Evolutionary conservation across 345 rosid genomes (phyloP).

Genomic region (rapeseed (Brassica napus)): DNA sequence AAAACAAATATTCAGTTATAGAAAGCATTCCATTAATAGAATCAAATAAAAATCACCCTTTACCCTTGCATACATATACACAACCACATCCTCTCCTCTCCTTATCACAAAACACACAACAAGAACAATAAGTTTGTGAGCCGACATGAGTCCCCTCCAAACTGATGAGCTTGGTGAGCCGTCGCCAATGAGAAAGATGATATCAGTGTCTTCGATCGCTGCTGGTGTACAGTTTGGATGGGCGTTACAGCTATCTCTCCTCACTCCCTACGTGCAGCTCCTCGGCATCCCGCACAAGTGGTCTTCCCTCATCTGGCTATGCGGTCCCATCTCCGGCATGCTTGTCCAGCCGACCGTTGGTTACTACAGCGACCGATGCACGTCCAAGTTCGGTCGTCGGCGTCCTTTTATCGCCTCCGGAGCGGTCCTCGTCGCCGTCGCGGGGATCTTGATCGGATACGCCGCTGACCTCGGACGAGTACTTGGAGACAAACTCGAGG

Average conservation of each 20-base stretch:
- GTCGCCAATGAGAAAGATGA: conserved; percentile 47
- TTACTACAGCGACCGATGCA: conserved; percentile 70
- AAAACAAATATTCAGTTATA: background rate
- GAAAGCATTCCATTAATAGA: background rate
- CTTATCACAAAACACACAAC: background rate
- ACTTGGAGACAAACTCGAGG: conserved; percentile 29
- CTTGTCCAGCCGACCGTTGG: conserved; percentile 85
- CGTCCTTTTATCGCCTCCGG: conserved; percentile 75
- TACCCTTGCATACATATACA: background rate
- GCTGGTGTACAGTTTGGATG: conserved; percentile 92
- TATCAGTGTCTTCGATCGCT: conserved; percentile 69
- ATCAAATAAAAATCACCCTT: background rate
- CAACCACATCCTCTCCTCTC: background rate
- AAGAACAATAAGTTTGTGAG: background rate
- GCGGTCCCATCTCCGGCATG: conserved; percentile 45
- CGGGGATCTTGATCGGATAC: conserved; percentile 72
- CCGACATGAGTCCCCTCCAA: conserved; percentile 9
- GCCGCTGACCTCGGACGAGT: conserved; percentile 70
- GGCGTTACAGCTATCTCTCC: conserved; percentile 79
- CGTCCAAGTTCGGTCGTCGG: conserved; percentile 77
- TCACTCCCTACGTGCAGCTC: conserved; percentile 82
- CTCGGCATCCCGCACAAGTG: conserved; percentile 82
- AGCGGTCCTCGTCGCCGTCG: conserved; percentile 47
- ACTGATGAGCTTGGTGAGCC: background rate
- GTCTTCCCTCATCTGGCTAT: conserved; percentile 87